These are phyloP conservation scores for Neofusicoccum sp. DNA, from an alignment of 2,329 filamentous ascomycete genomes.

Conservation along the genomic window DNA sequence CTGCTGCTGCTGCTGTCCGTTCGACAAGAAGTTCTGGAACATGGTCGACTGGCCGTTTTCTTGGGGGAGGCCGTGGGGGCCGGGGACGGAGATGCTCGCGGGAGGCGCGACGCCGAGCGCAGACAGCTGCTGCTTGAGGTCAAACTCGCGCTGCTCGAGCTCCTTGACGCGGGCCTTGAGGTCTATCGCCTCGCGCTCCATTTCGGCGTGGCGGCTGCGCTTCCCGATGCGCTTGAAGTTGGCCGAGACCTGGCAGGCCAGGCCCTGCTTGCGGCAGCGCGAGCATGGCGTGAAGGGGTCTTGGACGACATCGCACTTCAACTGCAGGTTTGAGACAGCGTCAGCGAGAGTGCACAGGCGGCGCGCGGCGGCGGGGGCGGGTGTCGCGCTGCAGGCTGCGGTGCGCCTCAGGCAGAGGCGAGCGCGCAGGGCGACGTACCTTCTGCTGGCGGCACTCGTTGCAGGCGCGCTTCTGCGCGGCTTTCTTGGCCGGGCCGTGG, in stretches of 20 bases:
- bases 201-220: conserved; percentile 78
- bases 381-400: neutral
- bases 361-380: neutral
- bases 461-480: conserved; percentile 66
- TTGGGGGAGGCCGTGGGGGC: conserved; percentile 59
- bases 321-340: conserved; percentile 44
- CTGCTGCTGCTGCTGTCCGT: conserved; percentile 6
- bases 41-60: conserved; percentile 18
- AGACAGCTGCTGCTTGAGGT: conserved; percentile 55
- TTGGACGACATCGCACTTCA: conserved; percentile 81
- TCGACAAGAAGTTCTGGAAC: conserved; percentile 13
- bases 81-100: conserved; percentile 26
- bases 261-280: conserved; percentile 74
- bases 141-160: conserved; percentile 60
- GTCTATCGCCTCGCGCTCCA: conserved; percentile 75
- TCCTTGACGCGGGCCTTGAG: conserved; percentile 36
- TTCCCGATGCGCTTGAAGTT: conserved; percentile 85
- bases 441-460: conserved; percentile 86
- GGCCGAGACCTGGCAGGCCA: conserved; percentile 82
- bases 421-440: conserved; percentile 47
- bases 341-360: conserved; percentile 20
- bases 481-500: conserved; percentile 24
- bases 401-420: neutral
- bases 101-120: conserved; percentile 13
- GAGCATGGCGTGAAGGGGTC: conserved; percentile 76